phyloP scores from a whole-genome alignment of 768 basidiomycete genomes.

The Podaxis sp. region DNA sequence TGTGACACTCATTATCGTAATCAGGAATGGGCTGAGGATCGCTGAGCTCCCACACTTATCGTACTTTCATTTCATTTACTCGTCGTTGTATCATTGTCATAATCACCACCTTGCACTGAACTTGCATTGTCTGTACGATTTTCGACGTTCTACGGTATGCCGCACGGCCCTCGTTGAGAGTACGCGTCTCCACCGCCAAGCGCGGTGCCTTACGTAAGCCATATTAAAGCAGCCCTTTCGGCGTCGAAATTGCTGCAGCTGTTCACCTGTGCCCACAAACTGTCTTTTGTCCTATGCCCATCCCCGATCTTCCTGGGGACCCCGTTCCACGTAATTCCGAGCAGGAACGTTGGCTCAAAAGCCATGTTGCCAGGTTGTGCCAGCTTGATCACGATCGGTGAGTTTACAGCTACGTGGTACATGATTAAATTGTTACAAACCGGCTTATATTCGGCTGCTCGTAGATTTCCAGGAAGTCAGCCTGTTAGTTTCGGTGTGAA shows the following conservation, averaged over 20 bases:
- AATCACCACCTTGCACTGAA: slow-evolving; percentile 30
- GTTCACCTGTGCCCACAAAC: background rate
- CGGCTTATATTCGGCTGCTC: slow-evolving; percentile 15
- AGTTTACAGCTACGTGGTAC: slow-evolving; percentile 22
- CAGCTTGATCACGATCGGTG: slow-evolving; percentile 63
- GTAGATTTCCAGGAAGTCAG: slow-evolving; percentile 93
- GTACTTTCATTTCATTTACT: slow-evolving; percentile 14
- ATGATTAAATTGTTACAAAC: background rate
- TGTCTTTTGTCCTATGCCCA: slow-evolving; percentile 37
- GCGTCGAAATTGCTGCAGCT: background rate
- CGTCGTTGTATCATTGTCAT: slow-evolving; percentile 26
- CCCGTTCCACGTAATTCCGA: slow-evolving; percentile 54
- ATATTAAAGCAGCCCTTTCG: background rate
- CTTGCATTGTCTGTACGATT: background rate
- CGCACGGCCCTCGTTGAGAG: background rate
- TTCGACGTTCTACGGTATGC: background rate
- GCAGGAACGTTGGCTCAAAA: slow-evolving; percentile 65
- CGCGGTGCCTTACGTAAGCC: slow-evolving; percentile 18
- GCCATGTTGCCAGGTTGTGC: slow-evolving; percentile 63
- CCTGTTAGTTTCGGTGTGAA: slow-evolving; percentile 82
- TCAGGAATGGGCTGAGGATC: slow-evolving; percentile 93
- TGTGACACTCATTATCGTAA: slow-evolving; percentile 19
- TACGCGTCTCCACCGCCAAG: background rate
- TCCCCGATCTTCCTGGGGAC: slow-evolving; percentile 72
- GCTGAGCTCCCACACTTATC: slow-evolving; percentile 24